Percentiles rank a stretch among this genome's conserved stretches.
Conservation (phyloP, 2,329 filamentous ascomycete genomes). For the Sporothrix brunneoviolacea region DNA sequence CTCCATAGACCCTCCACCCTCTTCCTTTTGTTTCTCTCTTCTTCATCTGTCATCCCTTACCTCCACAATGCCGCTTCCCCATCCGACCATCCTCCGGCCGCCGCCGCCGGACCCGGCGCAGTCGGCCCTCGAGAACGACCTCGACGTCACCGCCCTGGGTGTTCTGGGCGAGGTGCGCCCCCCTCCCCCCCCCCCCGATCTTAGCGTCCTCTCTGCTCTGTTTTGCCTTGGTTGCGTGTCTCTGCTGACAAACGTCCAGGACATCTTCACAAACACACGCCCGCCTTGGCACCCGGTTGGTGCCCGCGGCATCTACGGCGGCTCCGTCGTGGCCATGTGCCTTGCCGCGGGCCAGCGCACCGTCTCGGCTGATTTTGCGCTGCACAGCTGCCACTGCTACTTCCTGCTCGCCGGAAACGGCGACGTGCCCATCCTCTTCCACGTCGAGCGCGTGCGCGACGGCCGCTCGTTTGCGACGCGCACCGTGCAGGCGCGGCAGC, state of each 20-base stretch:
- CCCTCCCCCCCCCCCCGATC: constrained; percentile 5
- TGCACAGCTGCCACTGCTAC: constrained; percentile 98
- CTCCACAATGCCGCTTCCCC: constrained; percentile 9
- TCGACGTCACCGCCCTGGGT: constrained; percentile 74
- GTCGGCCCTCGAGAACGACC: constrained; percentile 78
- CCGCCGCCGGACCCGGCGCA: constrained; percentile 66
- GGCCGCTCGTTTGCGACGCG: constrained; percentile 84
- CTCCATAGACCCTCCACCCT: no score
- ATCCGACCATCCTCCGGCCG: constrained; percentile 62
- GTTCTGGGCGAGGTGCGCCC: constrained; percentile 64
- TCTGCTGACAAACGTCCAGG: constrained; percentile 24
- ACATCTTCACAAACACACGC: constrained; percentile 92
- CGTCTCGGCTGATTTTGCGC: constrained; percentile 69
- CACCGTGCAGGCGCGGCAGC: constrained; percentile 91
- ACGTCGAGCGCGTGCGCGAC: constrained; percentile 89
- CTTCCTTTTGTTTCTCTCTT: not conserved
- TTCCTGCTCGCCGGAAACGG: constrained; percentile 87
- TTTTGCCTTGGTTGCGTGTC: not conserved
- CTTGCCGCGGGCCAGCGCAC: constrained; percentile 84
- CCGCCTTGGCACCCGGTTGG: constrained; percentile 88
- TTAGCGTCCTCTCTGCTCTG: not conserved
- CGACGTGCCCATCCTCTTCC: constrained; percentile 82
- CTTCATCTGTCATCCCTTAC: no score
- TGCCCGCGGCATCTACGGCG: constrained; percentile 89
- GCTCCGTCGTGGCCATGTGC: constrained; percentile 86